Evolutionary conservation across 192 early-diverging fungal species (phyloP).

Genomic region (Allomyces javanicus): DNA sequence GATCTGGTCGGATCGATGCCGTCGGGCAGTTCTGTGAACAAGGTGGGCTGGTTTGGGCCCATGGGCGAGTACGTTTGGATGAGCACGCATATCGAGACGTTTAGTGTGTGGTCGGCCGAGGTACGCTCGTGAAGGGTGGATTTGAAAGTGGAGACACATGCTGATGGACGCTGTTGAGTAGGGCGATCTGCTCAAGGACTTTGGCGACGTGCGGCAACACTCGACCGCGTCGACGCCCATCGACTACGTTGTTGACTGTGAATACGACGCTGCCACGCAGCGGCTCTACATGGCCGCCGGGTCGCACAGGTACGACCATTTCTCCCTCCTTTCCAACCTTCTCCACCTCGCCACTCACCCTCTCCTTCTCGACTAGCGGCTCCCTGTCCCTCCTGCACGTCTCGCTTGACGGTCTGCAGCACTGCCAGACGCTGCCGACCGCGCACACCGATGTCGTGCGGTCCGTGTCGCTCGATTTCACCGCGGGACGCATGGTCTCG

Average conservation of each 20-base stretch:
- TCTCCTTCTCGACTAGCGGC: constrained; percentile 24
- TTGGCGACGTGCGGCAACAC: constrained; percentile 60
- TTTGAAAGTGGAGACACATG: too few relatives aligned
- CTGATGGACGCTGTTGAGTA: constrained; percentile 2
- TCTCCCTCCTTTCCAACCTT: not conserved
- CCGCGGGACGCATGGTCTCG: constrained; percentile 33
- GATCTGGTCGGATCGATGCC: constrained; percentile 65
- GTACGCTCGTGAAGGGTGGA: not conserved
- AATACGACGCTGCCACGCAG: constrained; percentile 42
- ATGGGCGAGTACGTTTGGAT: constrained; percentile 69
- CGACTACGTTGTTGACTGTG: constrained; percentile 70
- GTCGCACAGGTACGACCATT: constrained; percentile 26
- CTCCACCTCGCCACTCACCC: not conserved
- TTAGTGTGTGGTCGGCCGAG: constrained; percentile 47
- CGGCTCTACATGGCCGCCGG: constrained; percentile 64
- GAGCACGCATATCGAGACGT: constrained; percentile 77
- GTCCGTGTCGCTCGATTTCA: constrained; percentile 48
- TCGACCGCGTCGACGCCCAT: constrained; percentile 22
- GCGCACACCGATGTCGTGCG: constrained; percentile 79
- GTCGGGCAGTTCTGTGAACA: constrained; percentile 57
- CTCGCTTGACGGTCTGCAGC: constrained; percentile 43
- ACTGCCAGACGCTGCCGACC: constrained; percentile 51
- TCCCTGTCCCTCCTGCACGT: constrained; percentile 65
- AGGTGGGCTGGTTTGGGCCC: constrained; percentile 81
- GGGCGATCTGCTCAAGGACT: constrained; percentile 37